Evolutionary conservation across 768 basidiomycete genomes (phyloP), one percentile per base, ranked within the genome.

Genomic region (Candolleomyces eurysporus): DNA sequence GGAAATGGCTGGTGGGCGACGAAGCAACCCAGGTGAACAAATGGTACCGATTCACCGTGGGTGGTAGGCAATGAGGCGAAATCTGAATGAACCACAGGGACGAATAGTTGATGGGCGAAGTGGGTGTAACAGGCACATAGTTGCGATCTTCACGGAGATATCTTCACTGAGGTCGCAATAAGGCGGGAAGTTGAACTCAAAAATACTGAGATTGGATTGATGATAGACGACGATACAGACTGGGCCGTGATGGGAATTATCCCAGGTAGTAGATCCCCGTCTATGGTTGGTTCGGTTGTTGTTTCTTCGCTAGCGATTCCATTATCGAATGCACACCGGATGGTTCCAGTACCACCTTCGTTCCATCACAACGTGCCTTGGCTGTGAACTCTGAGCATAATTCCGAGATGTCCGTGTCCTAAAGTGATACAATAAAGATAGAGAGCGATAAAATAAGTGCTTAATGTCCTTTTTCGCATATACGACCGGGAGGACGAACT

Each of bases 321-420:
- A 84, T 67, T 66, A 84, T 84, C 63, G 74, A 72, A 64, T 73
- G 69, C 58, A 84, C 81, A 40, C 81, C 80, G 64, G 77, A 74
- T 22, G 83, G 84, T 66, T 85, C 90, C 52, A 94, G 73, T 19
- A 93, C 92, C 43, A 92, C 89, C 75, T 90, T 91, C 30, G 85
- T 86, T 42, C 92, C 92, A 62, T 93, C 92, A 68, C 92, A 94
- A 49, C 85, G 81, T 51, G 92, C 92, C 76, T 94, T 94, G 68
- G 73, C 82, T 50, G 90, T 83, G 69, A 94, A 92, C 72, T 93
- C 89, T 7, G 84, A 67, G 69, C 92, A 94, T 22, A 94, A 77
- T 52, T 89, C 82, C 66, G 89, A 91, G 60, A 94, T 85, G 67
- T 94, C 92, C 43, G 84, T 78, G 67, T 91, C 89, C 87, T 92